Conservation (phyloP, 2,329 filamentous ascomycete genomes). For the Aspergillus uvarum region DNA sequence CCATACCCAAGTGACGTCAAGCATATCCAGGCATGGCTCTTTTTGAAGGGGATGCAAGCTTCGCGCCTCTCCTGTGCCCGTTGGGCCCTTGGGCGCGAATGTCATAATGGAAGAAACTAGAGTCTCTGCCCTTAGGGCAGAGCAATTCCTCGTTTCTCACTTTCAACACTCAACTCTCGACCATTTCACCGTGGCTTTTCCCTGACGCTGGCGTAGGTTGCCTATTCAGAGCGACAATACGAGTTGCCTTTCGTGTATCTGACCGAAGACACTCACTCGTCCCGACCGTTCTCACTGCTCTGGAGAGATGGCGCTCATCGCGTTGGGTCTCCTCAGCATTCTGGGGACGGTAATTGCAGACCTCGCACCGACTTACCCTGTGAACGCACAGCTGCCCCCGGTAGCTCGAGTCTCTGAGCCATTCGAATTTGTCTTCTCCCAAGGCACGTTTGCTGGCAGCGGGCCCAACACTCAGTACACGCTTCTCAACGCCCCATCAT, state of each 20-base stretch:
- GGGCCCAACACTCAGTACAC: constrained; percentile 62
- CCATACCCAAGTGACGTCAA: constrained; percentile 40
- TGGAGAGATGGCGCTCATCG: constrained; percentile 29
- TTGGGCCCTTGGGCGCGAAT: constrained; percentile 31
- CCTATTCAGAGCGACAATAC: background rate
- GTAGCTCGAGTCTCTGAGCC: constrained; percentile 67
- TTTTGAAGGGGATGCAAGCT: constrained; percentile 31
- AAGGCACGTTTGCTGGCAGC: constrained; percentile 68
- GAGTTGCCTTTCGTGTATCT: constrained; percentile 17
- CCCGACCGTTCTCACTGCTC: constrained; percentile 8
- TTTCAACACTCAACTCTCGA: constrained; percentile 7
- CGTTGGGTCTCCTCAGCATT: constrained; percentile 28
- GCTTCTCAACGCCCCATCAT: constrained; percentile 64
- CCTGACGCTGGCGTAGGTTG: constrained; percentile 8
- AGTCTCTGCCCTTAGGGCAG: constrained; percentile 24
- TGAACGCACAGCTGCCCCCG: constrained; percentile 81
- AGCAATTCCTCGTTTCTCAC: constrained; percentile 21
- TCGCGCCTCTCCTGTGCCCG: constrained; percentile 33
- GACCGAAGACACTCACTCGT: constrained; percentile 17
- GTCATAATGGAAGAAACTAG: constrained; percentile 22
- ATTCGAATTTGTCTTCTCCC: constrained; percentile 44
- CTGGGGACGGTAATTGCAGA: constrained; percentile 34
- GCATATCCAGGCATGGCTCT: constrained; percentile 43
- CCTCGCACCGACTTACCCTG: constrained; percentile 60
- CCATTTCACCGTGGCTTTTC: constrained; percentile 15